These are phyloP conservation scores for Hysterium pulicare DNA, from an alignment of 2,329 filamentous ascomycete genomes.

Conservation along the genomic window DNA sequence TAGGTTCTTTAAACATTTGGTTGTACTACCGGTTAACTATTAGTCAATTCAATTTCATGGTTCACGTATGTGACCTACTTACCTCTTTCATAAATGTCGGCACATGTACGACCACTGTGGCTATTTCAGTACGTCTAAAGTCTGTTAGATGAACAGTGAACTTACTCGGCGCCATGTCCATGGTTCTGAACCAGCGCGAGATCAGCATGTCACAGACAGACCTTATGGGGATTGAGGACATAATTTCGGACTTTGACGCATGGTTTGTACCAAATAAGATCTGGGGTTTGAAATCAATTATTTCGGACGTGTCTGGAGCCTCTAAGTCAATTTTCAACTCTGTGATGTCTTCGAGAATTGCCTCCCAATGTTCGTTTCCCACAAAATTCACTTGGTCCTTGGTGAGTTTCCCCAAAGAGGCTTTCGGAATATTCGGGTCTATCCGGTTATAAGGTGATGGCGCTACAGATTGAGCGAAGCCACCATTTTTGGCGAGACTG, in stretches of 20 bases:
- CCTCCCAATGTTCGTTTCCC: slow-evolving; percentile 16
- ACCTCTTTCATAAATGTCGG: slow-evolving; percentile 2
- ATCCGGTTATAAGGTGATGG: too few species aligned
- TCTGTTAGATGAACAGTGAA: not conserved
- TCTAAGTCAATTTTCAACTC: slow-evolving; percentile 26
- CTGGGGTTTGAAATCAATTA: slow-evolving; percentile 7
- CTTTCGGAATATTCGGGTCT: not conserved
- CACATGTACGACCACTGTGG: slow-evolving; percentile 2
- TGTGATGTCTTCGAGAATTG: slow-evolving; percentile 15
- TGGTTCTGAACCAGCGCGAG: slow-evolving; percentile 21
- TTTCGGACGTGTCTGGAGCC: too few species aligned
- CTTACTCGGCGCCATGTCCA: slow-evolving; percentile 5
- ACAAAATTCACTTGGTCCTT: slow-evolving; percentile 6
- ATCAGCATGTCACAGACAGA: slow-evolving; percentile 7
- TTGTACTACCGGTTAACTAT: slow-evolving; percentile 9
- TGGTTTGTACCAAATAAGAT: slow-evolving; percentile 2
- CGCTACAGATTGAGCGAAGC: not conserved
- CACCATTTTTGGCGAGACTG: not conserved
- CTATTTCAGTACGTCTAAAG: not conserved
- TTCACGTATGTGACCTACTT: not conserved
- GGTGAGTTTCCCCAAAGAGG: not conserved
- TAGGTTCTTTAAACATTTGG: slow-evolving; percentile 5
- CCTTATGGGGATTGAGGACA: slow-evolving; percentile 5
- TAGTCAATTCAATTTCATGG: slow-evolving; percentile 4
- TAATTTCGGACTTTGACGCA: not conserved